Conservation (phyloP, 768 basidiomycete genomes). For the Flagelloscypha sp. region DNA sequence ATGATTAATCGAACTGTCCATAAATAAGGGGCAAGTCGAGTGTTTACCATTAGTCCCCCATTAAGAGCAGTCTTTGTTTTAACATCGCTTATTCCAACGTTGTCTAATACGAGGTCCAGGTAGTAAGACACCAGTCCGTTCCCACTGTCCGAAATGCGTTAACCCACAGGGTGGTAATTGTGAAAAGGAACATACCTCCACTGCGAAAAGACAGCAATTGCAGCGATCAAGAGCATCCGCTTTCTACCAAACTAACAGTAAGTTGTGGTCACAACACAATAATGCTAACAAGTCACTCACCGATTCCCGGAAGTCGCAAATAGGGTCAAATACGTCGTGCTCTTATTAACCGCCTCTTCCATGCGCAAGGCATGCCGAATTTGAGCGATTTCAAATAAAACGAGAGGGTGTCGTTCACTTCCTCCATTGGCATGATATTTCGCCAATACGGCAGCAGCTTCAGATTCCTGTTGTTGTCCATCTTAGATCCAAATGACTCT, state of each 20-base stretch:
- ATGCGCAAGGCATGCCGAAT: conserved; percentile 60
- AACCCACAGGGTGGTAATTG: conserved; percentile 1
- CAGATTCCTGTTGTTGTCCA: conserved; percentile 32
- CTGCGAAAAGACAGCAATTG: conserved; percentile 63
- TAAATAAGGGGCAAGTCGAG: not conserved
- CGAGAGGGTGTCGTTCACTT: conserved; percentile 52
- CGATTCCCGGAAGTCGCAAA: conserved; percentile 56
- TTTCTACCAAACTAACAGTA: conserved; percentile 22
- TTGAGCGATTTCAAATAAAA: conserved; percentile 51
- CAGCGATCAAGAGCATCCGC: conserved; percentile 60
- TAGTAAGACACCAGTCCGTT: conserved; percentile 71
- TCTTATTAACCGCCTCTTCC: conserved; percentile 46
- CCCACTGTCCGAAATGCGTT: conserved; percentile 28
- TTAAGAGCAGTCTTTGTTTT: conserved; percentile 55
- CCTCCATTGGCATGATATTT: conserved; percentile 63
- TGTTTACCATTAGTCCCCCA: conserved; percentile 45
- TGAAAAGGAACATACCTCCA: conserved; percentile 43
- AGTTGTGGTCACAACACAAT: not conserved
- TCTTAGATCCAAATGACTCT: not conserved
- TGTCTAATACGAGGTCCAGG: conserved; percentile 57
- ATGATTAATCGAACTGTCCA: conserved; percentile 1
- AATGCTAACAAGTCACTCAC: not conserved
- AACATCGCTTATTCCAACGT: conserved; percentile 49
- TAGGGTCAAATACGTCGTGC: conserved; percentile 42
- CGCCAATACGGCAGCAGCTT: conserved; percentile 53